Conservation (phyloP, 2,329 filamentous ascomycete genomes). For the Penicillium freii region DNA sequence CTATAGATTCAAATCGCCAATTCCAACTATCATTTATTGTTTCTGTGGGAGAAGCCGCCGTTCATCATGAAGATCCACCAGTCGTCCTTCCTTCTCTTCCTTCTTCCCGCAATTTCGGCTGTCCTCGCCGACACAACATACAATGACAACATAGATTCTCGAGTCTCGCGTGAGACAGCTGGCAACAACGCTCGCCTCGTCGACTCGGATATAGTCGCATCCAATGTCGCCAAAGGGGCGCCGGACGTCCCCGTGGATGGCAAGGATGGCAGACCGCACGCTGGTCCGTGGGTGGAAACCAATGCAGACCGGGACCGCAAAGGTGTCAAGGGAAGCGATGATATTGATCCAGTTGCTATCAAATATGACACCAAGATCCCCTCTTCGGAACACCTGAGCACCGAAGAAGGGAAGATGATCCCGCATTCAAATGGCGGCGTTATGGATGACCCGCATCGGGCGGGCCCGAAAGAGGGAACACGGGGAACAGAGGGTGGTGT, state of each 20-base stretch:
- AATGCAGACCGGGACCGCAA: constrained; percentile 49
- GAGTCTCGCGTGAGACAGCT: constrained; percentile 12
- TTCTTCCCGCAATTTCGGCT: constrained; percentile 35
- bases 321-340: constrained; percentile 33
- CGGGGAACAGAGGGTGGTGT: constrained; percentile 88
- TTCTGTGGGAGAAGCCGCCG: constrained; percentile 7
- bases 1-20: neutral
- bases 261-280: constrained; percentile 88
- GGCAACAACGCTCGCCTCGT: constrained; percentile 15
- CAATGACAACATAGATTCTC: constrained; percentile 17
- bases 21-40: constrained; percentile 4
- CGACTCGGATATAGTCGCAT: constrained; percentile 18
- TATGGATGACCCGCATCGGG: constrained; percentile 83
- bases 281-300: constrained; percentile 67
- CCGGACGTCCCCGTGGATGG: constrained; percentile 90
- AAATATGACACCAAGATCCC: constrained; percentile 26
- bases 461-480: constrained; percentile 76
- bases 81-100: constrained; percentile 35
- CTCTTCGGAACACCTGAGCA: constrained; percentile 39
- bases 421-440: constrained; percentile 69
- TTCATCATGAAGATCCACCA: constrained; percentile 36
- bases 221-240: constrained; percentile 50
- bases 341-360: constrained; percentile 34
- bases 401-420: constrained; percentile 42
- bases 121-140: constrained; percentile 23